Evolutionary conservation across 2,329 filamentous ascomycete genomes (phyloP).

Genomic region (Metarhizium sp.): DNA sequence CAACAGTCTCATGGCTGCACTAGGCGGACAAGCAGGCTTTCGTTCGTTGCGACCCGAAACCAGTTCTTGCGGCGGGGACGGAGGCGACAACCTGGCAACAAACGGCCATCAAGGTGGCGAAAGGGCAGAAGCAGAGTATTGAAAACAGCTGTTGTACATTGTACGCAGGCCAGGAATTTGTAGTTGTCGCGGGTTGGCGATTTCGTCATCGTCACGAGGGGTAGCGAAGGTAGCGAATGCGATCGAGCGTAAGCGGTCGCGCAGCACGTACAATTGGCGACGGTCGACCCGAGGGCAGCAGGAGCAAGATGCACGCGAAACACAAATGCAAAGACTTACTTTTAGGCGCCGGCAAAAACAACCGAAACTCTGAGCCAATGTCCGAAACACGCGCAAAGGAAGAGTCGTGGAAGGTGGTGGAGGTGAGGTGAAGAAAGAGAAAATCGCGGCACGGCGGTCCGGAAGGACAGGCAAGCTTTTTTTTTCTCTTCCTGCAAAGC

Average conservation of each 20-base stretch:
- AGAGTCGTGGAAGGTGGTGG: constrained; percentile 31
- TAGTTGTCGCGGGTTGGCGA: background rate
- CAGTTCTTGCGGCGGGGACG: background rate
- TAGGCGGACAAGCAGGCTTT: background rate
- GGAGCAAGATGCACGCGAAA: background rate
- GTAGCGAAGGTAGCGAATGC: constrained; percentile 5
- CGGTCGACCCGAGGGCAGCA: background rate
- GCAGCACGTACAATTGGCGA: background rate
- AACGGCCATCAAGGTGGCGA: background rate
- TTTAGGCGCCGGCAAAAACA: constrained; percentile 44
- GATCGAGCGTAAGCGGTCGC: constrained; percentile 3
- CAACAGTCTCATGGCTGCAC: background rate
- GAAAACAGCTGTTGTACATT: background rate
- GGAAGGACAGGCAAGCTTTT: constrained; percentile 26
- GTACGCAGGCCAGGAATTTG: background rate
- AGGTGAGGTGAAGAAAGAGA: constrained; percentile 16
- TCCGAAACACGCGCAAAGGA: constrained; percentile 38
- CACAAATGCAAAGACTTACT: constrained; percentile 32
- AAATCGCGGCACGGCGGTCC: constrained; percentile 24
- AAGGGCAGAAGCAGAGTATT: background rate
- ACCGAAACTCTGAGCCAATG: constrained; percentile 33
- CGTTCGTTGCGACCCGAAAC: background rate
- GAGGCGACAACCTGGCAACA: background rate
- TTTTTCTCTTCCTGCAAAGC: constrained; percentile 16
- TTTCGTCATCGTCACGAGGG: constrained; percentile 11